Evolutionary conservation across 805 yeast species (phyloP), one percentile per base, ranked within the genome.

Genomic region (Maudiozyma saulgeensis): DNA sequence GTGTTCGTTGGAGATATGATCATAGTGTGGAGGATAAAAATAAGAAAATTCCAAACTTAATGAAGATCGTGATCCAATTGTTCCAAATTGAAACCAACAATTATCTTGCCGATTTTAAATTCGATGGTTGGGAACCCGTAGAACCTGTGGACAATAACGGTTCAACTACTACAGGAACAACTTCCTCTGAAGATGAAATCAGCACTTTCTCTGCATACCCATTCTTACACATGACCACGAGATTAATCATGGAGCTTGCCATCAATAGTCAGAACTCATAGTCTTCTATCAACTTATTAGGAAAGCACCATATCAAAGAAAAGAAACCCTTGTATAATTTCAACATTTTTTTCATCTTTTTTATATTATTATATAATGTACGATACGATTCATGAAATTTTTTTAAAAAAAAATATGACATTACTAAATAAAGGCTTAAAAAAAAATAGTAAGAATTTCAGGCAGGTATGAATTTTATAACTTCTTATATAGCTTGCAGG

Each of bases 1-100:
- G 87, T 56, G 97, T 91, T 16, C 80, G 97, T 58, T 93, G 98
- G 98, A 83, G 78, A 67, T 89, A 88, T 61, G 75, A 77, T 37
- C 74, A 74, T 61, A 73, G 61, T 26, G 60, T 64, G 47, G 52
- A 58, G 41, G 47, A 58, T 46, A 49, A 50, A 21, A 31, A 31
- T 15, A 38, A 47, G n/a, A 43, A 70, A 68, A 37, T 76, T 13
- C 86, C 89, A 7, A 95, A 88, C 64, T 71, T 84, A 71, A 86
- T 91, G 91, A 91, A 86, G 70, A 91, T 93, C 96, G 93, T 90
- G 60, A 93, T 93, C 51, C 99, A 93, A 66, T 75, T 93, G 51
- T 93, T 91, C 69, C 97, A 91, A 65, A 74, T 93, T 54, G 99
- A 93, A 64, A 96, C 96, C 43, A 91, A 93, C 67, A 91, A 91